These are phyloP conservation scores for Coemansia sp. DNA, from an alignment of 192 early-diverging fungal genomes.

Conservation along the genomic window DNA sequence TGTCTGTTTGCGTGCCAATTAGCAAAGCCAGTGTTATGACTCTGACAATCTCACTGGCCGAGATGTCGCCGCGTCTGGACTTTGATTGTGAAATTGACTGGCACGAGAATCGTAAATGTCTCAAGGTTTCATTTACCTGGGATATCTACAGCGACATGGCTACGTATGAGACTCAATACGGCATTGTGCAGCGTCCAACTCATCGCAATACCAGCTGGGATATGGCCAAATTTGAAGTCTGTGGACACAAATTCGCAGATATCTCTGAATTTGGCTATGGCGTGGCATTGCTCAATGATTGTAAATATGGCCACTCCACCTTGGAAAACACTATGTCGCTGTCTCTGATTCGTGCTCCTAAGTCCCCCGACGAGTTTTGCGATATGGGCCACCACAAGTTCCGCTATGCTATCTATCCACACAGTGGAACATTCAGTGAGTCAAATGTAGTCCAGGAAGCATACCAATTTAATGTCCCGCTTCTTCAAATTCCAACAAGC, in stretches of 20 bases:
- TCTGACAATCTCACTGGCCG: constrained; percentile 74
- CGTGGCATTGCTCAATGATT: constrained; percentile 88
- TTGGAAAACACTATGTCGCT: constrained; percentile 78
- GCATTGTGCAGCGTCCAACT: constrained; percentile 83
- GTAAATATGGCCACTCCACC: constrained; percentile 93
- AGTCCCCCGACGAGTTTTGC: constrained; percentile 60
- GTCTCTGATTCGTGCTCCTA: constrained; percentile 82
- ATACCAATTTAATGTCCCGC: constrained; percentile 85
- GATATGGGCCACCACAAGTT: constrained; percentile 73
- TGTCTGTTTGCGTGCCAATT: constrained; percentile 64
- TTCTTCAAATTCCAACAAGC: constrained; percentile 44
- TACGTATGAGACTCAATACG: constrained; percentile 95
- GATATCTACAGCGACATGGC: constrained; percentile 78
- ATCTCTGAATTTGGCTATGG: constrained; percentile 93
- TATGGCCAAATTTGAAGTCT: constrained; percentile 87
- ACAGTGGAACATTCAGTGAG: constrained; percentile 79
- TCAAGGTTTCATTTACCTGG: constrained; percentile 92
- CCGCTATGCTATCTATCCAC: constrained; percentile 87
- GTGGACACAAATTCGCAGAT: constrained; percentile 95
- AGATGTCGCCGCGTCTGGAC: constrained; percentile 71
- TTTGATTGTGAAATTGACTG: constrained; percentile 89
- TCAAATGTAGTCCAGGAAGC: constrained; percentile 83
- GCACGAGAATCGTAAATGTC: constrained; percentile 83
- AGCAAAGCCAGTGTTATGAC: constrained; percentile 63
- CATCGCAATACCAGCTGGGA: constrained; percentile 93